Conservation (phyloP, 306 rosid genomes). For the Malus fusca region DNA sequence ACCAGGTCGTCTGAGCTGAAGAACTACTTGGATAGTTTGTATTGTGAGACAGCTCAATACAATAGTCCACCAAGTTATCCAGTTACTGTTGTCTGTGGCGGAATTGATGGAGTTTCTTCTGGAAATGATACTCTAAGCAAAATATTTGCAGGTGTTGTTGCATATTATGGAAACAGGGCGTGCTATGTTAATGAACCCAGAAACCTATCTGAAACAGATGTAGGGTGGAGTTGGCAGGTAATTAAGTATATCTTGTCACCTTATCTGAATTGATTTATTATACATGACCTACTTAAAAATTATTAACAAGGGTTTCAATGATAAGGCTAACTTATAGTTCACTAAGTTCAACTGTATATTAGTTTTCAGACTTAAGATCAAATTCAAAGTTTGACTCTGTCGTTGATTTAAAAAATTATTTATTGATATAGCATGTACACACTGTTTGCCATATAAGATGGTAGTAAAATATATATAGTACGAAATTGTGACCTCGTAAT, state of each 20-base stretch:
- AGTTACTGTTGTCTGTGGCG: slow-evolving; percentile 43
- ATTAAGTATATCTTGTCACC: neutral
- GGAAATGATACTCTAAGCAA: slow-evolving; percentile 27
- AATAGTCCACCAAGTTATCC: slow-evolving; percentile 50
- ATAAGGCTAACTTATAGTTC: too few relatives aligned
- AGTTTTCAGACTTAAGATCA: too few relatives aligned
- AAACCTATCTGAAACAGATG: slow-evolving; percentile 23
- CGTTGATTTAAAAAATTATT: too few relatives aligned
- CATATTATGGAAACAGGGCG: slow-evolving; percentile 27
- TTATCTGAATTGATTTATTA: neutral
- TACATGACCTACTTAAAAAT: neutral
- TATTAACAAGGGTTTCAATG: neutral
- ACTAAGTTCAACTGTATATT: too few relatives aligned
- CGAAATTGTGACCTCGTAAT: too few relatives aligned
- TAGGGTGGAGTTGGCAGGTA: slow-evolving; percentile 90
- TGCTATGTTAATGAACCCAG: slow-evolving; percentile 40
- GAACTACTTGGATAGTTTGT: slow-evolving; percentile 10
- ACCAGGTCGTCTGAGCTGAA: slow-evolving; percentile 25
- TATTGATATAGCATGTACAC: too few relatives aligned
- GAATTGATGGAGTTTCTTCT: slow-evolving; percentile 40
- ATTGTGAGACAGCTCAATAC: slow-evolving; percentile 47
- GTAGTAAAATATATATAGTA: too few relatives aligned
- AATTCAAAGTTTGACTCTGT: too few relatives aligned
- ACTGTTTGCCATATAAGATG: too few relatives aligned
- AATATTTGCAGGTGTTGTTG: slow-evolving; percentile 57